A percentile compares a stretch with the other conserved stretches of the same genome.
These are phyloP conservation scores for Trypanosoma caninum DNA, from an alignment of 208 protist species.

Conservation along the genomic window DNA sequence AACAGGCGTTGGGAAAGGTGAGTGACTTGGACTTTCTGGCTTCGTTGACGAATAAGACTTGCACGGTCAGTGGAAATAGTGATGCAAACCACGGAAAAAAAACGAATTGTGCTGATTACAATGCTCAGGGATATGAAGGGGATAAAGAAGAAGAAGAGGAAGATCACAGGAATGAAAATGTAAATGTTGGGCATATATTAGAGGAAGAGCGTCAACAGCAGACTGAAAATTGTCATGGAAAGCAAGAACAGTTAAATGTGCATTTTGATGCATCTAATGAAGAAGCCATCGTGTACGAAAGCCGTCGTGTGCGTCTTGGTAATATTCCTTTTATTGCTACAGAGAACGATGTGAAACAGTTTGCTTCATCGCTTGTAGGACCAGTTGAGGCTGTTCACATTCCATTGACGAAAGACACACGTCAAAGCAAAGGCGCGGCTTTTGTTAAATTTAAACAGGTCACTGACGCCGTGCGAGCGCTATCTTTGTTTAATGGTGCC, in stretches of 20 bases:
- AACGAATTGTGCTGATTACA: too few relatives aligned
- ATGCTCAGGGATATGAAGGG: too few relatives aligned
- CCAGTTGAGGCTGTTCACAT: constrained; percentile 92
- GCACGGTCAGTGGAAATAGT: background rate
- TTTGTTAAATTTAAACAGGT: constrained; percentile 88
- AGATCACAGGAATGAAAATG: constrained; percentile 4
- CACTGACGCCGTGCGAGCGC: constrained; percentile 84
- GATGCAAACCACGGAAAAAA: background rate
- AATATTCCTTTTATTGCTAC: constrained; percentile 96
- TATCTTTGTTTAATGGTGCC: constrained; percentile 65
- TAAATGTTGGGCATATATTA: background rate
- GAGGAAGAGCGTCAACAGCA: constrained; percentile 3
- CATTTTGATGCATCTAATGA: too few relatives aligned
- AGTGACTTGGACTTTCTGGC: constrained; percentile 83
- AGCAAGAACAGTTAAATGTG: constrained; percentile 27
- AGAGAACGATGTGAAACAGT: constrained; percentile 93
- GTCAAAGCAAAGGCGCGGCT: constrained; percentile 91
- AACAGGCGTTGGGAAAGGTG: constrained; percentile 63
- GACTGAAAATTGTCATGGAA: background rate
- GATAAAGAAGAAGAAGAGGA: background rate
- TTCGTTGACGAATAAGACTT: constrained; percentile 19
- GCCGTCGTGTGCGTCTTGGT: constrained; percentile 91
- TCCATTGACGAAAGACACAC: constrained; percentile 90
- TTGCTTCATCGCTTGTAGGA: constrained; percentile 82
- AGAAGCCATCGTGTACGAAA: constrained; percentile 57